Conservation (phyloP, 768 basidiomycete species). For the Leccinum pellstonianum region DNA sequence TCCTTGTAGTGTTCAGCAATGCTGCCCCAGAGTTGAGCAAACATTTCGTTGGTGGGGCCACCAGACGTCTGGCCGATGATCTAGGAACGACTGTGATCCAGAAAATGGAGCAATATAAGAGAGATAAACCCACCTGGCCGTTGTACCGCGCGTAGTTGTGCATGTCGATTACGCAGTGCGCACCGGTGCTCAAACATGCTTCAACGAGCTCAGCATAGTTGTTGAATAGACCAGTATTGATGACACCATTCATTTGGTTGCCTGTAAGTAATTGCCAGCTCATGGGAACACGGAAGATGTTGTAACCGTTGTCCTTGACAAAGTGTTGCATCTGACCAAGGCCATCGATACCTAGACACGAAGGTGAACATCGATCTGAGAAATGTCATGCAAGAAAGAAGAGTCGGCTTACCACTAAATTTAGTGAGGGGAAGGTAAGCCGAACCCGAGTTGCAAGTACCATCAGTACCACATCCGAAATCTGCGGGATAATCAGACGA, state of each 20-base stretch:
- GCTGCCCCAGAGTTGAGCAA: slow-evolving; percentile 52
- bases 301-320: slow-evolving; percentile 51
- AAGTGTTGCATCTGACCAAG: slow-evolving; percentile 64
- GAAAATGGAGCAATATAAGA: not conserved
- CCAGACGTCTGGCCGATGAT: slow-evolving; percentile 56
- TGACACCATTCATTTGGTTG: slow-evolving; percentile 36
- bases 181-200: slow-evolving; percentile 46
- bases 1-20: slow-evolving; percentile 50
- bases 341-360: slow-evolving; percentile 11
- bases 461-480: slow-evolving; percentile 49
- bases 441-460: slow-evolving; percentile 38
- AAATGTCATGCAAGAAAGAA: not conserved
- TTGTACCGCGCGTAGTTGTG: slow-evolving; percentile 64
- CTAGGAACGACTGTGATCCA: slow-evolving; percentile 17
- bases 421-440: slow-evolving; percentile 47
- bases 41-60: slow-evolving; percentile 52
- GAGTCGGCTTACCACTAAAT: slow-evolving; percentile 37
- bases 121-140: slow-evolving; percentile 32
- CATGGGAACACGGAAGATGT: slow-evolving; percentile 58
- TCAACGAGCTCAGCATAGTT: slow-evolving; percentile 49
- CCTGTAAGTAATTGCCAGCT: slow-evolving; percentile 56
- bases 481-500: slow-evolving; percentile 24
- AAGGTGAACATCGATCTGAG: not conserved
- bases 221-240: slow-evolving; percentile 44
- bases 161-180: slow-evolving; percentile 54